Conservation (phyloP, 352 stramenopile genomes). For the Phytophthora idaei region DNA sequence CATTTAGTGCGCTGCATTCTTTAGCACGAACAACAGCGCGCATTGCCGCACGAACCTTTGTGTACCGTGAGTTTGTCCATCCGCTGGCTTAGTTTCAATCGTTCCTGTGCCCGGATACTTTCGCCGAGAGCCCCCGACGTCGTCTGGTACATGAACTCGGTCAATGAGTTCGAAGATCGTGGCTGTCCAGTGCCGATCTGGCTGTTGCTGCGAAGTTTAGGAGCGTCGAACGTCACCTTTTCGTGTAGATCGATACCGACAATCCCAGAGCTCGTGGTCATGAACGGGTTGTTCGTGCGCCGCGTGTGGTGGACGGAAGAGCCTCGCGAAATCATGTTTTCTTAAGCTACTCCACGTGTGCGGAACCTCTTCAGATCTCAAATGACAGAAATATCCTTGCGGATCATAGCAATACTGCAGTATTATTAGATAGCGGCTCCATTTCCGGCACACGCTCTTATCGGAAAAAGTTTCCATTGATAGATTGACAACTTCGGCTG, state of each 20-base stretch:
- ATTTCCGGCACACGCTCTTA: too few species aligned
- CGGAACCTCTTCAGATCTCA: conserved; percentile 6
- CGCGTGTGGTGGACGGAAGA: conserved; percentile 76
- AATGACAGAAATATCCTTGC: conserved; percentile 4
- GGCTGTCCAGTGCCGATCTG: conserved; percentile 30
- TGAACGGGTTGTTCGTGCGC: conserved; percentile 79
- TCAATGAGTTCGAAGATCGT: conserved; percentile 37
- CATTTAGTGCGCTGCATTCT: conserved; percentile 9
- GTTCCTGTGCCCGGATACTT: conserved; percentile 42
- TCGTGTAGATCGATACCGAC: conserved; percentile 80
- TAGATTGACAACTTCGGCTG: too few species aligned
- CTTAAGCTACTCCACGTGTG: not conserved
- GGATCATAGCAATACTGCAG: not conserved
- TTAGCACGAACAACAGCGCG: too few species aligned
- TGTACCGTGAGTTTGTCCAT: conserved; percentile 78
- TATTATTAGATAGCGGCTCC: too few species aligned
- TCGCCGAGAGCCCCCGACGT: conserved; percentile 63
- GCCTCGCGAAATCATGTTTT: conserved; percentile 70
- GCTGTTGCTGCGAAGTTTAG: conserved; percentile 50
- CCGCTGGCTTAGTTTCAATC: conserved; percentile 68
- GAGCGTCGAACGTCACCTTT: conserved; percentile 67
- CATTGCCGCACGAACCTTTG: conserved; percentile 45
- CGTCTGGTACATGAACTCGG: conserved; percentile 86
- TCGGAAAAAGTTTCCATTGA: too few species aligned
- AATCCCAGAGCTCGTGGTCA: conserved; percentile 86